Conservation (phyloP, 768 basidiomycete genomes). For the Mycena pura region DNA sequence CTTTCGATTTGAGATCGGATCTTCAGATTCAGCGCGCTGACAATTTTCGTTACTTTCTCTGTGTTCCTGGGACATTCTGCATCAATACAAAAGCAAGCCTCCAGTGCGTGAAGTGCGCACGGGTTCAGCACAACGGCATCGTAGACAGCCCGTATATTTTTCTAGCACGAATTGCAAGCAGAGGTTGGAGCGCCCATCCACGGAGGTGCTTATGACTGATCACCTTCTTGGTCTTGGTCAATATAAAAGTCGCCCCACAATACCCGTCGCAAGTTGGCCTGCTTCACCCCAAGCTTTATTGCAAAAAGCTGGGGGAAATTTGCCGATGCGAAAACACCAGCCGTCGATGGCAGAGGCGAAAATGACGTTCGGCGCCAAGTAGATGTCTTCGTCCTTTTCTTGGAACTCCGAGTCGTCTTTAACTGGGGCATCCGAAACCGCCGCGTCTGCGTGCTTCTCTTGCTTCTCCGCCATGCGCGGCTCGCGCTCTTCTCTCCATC, state of each 20-base stretch:
- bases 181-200: constrained; percentile 86
- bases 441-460: constrained; percentile 70
- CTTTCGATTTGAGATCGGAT: constrained; percentile 93
- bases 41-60: constrained; percentile 89
- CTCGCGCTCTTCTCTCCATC: too few relatives aligned
- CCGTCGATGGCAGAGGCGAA: constrained; percentile 97
- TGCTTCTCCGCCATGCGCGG: constrained; percentile 80
- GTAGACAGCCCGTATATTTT: constrained; percentile 96
- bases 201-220: constrained; percentile 90
- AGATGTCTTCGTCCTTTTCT: constrained; percentile 97
- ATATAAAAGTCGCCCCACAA: constrained; percentile 98
- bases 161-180: constrained; percentile 98
- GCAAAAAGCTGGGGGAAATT: constrained; percentile 95
- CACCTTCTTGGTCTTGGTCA: constrained; percentile 91
- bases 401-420: constrained; percentile 82
- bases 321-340: too few relatives aligned
- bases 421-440: constrained; percentile 60
- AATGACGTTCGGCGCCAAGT: constrained; percentile 95
- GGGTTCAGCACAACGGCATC: constrained; percentile 88
- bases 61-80: constrained; percentile 64
- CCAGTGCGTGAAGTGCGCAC: constrained; percentile 48
- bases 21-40: constrained; percentile 80
- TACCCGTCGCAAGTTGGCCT: constrained; percentile 81
- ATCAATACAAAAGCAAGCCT: constrained; percentile 24
- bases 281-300: constrained; percentile 88